These are phyloP conservation scores for Albatrellus ellisii DNA, from an alignment of 768 basidiomycete species.

Conservation along the genomic window DNA sequence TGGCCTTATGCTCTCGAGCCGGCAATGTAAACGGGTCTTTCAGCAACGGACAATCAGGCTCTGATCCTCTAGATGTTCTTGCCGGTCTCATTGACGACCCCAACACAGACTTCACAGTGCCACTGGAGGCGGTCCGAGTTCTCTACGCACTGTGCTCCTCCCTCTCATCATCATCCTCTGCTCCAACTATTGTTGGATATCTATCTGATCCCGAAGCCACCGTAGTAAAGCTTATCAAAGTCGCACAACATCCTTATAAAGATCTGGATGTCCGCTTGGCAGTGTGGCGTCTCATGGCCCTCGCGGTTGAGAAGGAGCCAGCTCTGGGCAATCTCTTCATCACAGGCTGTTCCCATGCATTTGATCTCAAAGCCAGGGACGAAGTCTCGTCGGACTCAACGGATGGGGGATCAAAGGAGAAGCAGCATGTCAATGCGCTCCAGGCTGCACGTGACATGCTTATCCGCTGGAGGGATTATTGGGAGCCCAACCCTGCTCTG, in stretches of 20 bases:
- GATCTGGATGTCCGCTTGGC: conserved; percentile 58
- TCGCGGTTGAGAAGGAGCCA: conserved; percentile 78
- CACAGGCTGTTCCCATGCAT: conserved; percentile 51
- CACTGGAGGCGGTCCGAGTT: conserved; percentile 52
- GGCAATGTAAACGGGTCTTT: conserved; percentile 32
- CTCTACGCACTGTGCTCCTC: conserved; percentile 58
- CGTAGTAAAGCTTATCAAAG: conserved; percentile 51
- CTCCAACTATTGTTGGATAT: conserved; percentile 67
- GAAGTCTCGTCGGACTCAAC: conserved; percentile 13
- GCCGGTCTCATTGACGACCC: conserved; percentile 54
- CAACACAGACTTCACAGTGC: conserved; percentile 45
- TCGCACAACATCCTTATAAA: conserved; percentile 70
- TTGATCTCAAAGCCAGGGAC: conserved; percentile 29
- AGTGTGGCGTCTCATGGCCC: conserved; percentile 74
- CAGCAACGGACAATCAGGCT: conserved; percentile 33
- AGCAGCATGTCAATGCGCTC: conserved; percentile 39
- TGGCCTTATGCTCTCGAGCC: conserved; percentile 53
- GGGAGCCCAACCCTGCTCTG: conserved; percentile 67
- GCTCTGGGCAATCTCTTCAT: conserved; percentile 74
- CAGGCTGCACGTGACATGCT: conserved; percentile 56
- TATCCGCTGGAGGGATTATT: conserved; percentile 56
- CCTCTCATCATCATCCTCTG: conserved; percentile 43
- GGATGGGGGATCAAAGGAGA: conserved; percentile 20
- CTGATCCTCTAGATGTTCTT: conserved; percentile 66
- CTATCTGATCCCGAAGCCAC: conserved; percentile 65